Evolutionary conservation across 2,329 filamentous ascomycete genomes (phyloP), one percentile per base, ranked within the genome.

Genomic region (Bimuria novae-zelandiae): DNA sequence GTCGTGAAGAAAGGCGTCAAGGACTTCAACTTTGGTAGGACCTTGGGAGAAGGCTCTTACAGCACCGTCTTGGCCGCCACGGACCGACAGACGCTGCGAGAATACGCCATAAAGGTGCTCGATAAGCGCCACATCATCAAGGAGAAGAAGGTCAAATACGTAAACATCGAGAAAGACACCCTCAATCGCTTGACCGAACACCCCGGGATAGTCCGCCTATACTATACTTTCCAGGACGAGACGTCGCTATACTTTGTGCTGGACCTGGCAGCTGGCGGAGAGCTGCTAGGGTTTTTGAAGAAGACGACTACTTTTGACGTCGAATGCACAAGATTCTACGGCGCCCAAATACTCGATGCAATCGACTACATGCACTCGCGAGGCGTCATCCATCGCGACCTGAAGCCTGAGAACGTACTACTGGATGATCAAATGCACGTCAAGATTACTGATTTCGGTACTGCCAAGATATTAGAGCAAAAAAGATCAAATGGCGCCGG

Each of bases 121-220:
- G 94, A 99, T 76, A 99, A 99, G 77, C 86, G 92, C 67, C 94
- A 99, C 74, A 99, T 99, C 69, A 99, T 99, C 80, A 99, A 97
- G 76, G 94, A 99, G 77, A 97, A 96, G 76, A 99, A 99, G 82
- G 96, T 99, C 69, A 99, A 99, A 81, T 99, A 99, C 70, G 94
- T 99, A 75, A 99, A 97, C 76, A 99, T 99, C 66, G 94, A 99
- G 76, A 97, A 97, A 78, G 93, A 99, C 76, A 97, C 94, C 0
- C 80, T 99, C 51, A 99, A 99, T 71, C 87, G 94, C 58, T 80
- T 99, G 52, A 97, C 93, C 3, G 93, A 99, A 59, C 94, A 99
- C 69, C 94, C 94, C 6, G 94, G 94, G 17, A 93, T 99, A 54
- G 92, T 99, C 52, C 89, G 94, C 57, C 82, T 99, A 37, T 99